Base-by-base conservation (phyloP, 305 asterid species). In the Petunia hybrid region DNA sequence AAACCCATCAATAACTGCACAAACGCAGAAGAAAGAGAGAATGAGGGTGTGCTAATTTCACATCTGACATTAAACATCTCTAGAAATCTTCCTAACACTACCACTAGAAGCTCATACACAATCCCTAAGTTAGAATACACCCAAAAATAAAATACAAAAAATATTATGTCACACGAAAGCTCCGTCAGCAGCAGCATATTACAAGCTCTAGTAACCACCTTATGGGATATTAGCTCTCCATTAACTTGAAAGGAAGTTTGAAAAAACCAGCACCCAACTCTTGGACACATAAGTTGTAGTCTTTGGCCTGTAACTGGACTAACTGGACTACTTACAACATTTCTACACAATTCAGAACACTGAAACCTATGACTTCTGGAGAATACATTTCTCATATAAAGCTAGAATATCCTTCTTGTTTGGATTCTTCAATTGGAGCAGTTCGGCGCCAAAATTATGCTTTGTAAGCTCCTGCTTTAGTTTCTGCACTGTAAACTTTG, bases 381-480 rank as follows among this genome's bases (percentile, higher is more conserved):
- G 89, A 43, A 95, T 80, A 41, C 85, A 89, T 82, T 66, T 93
- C 87, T 93, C 98, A 45, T 95, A 95, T 46, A 95, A 91, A 73
- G 97, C 96, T 35, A 90, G 4, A 81, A 93, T 83, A 42, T 93
- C 97, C 85, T 87, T 91, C 78, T 92, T 93, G 83, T 56, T 82
- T 2, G 98, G 91, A 41, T 84, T 89, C 90, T 85, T 94, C 92
- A 92, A 74, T 38, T 88, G 88, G 82, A 93, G 87, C 81, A 95
- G 86, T 89, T 92, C 97, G n/a, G 87, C 93, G 1, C 97, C 99
- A 79, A 89, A 89, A 73, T 89, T 85, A 77, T 92, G 94, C 55
- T 68, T 87, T 6, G 98, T 91, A 31, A 96, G 90, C 88, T 89
- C 95, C 59, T 93, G 95, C 89, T 82, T 96, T 89, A 96, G 90